Evolutionary conservation across 2,329 filamentous ascomycete species (phyloP).

Genomic region (Plectosphaerella cucumerina): DNA sequence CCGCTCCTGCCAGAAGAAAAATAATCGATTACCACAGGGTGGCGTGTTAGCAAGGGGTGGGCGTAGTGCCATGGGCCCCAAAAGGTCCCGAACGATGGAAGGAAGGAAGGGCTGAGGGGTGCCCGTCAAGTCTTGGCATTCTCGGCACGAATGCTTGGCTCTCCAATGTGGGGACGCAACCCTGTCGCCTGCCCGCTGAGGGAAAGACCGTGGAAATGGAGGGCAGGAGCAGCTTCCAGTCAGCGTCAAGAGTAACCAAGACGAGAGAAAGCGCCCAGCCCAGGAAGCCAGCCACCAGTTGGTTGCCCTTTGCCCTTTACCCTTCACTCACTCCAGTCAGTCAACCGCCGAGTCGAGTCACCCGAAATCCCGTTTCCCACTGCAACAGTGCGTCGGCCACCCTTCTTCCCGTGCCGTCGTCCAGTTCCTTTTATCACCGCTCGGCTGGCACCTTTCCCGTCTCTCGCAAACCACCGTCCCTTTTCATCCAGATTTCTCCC

Average conservation of each 20-base stretch:
- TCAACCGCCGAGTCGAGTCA: too few relatives aligned
- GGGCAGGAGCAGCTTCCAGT: too few relatives aligned
- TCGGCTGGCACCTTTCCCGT: too few relatives aligned
- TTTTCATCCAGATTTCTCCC: not conserved
- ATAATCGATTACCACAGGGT: too few relatives aligned
- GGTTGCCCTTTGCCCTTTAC: not conserved
- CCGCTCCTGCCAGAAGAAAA: too few relatives aligned
- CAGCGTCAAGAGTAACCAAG: too few relatives aligned
- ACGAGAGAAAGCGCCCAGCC: too few relatives aligned
- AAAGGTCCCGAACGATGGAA: not conserved
- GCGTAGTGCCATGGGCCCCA: too few relatives aligned
- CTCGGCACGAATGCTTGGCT: conserved; percentile 4
- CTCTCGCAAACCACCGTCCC: conserved; percentile 1
- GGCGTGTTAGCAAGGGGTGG: too few relatives aligned
- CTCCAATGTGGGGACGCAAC: not conserved
- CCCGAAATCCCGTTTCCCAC: too few relatives aligned
- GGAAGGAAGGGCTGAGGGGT: not conserved
- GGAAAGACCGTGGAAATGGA: not conserved
- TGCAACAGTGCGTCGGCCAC: too few relatives aligned
- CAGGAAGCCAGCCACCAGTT: not conserved
- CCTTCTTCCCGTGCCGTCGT: conserved; percentile 5
- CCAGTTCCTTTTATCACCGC: not conserved
- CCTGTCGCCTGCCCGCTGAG: conserved; percentile 1
- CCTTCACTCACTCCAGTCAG: too few relatives aligned
- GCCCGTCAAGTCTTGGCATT: not conserved